These are phyloP conservation scores for Aristolochia californica DNA, from an alignment of 164 flowering plant genomes.

Conservation along the genomic window DNA sequence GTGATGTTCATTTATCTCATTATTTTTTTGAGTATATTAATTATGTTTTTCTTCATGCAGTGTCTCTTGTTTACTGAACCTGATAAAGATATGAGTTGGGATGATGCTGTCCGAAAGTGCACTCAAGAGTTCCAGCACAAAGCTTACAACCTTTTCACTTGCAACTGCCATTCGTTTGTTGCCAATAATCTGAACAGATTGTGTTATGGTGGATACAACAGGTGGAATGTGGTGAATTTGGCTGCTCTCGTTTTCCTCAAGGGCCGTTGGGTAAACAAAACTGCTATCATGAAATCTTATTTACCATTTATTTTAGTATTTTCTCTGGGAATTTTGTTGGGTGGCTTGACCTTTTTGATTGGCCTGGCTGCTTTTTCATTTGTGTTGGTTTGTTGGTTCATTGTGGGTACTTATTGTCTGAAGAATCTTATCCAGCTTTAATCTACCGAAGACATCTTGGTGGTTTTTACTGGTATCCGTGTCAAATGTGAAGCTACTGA, in stretches of 20 bases:
- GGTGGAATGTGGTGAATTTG: slow-evolving; percentile 90
- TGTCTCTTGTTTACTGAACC: slow-evolving; percentile 28
- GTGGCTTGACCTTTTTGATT: slow-evolving; percentile 47
- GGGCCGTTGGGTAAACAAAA: slow-evolving; percentile 68
- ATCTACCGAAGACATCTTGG: not conserved
- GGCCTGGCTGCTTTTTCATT: slow-evolving; percentile 35
- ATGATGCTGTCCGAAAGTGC: slow-evolving; percentile 59
- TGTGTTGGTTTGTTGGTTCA: slow-evolving; percentile 70
- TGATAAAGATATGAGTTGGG: slow-evolving; percentile 48
- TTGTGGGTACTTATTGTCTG: slow-evolving; percentile 68
- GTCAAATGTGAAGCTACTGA: too few species aligned
- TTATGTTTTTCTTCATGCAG: slow-evolving; percentile 25
- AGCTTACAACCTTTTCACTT: slow-evolving; percentile 70
- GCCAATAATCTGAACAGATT: slow-evolving; percentile 75
- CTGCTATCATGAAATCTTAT: slow-evolving; percentile 33
- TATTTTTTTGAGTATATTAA: too few species aligned
- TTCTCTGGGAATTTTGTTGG: slow-evolving; percentile 41
- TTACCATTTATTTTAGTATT: slow-evolving; percentile 56
- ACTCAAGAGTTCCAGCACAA: slow-evolving; percentile 84
- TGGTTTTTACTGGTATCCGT: too few species aligned
- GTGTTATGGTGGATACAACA: slow-evolving; percentile 35
- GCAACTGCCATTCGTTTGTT: slow-evolving; percentile 96
- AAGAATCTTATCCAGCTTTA: slow-evolving; percentile 53
- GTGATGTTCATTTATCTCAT: slow-evolving; percentile 1
- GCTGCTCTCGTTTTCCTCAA: slow-evolving; percentile 62